Conservation (phyloP, 2,329 filamentous ascomycete species). For the Dactylonectria macrodidyma region DNA sequence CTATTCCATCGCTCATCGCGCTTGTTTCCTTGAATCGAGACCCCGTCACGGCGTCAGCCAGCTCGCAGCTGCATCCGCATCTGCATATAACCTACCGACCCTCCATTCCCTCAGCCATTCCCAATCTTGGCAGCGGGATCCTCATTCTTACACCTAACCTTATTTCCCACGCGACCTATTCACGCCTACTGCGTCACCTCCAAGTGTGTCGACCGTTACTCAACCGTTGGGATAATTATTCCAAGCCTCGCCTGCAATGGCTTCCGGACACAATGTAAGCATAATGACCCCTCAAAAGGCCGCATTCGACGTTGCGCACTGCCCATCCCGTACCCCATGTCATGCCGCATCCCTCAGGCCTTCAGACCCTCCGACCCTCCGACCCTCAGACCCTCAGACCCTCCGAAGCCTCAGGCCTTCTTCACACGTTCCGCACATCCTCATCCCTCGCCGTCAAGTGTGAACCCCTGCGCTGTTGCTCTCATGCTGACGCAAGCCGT, state of each 20-base stretch:
- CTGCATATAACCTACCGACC: conserved; percentile 29
- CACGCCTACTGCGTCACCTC: conserved; percentile 2
- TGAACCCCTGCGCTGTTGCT: conserved; percentile 6
- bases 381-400: no score
- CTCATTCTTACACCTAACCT: conserved; percentile 8
- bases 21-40: conserved; percentile 34
- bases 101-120: conserved; percentile 12
- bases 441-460: background rate
- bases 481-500: conserved; percentile 30
- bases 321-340: conserved; percentile 10
- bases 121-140: conserved; percentile 13
- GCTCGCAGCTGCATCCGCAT: conserved; percentile 2
- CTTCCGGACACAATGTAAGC: conserved; percentile 53
- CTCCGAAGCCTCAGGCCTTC: background rate
- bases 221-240: background rate
- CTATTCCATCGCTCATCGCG: conserved; percentile 39
- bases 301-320: conserved; percentile 24
- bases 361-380: background rate
- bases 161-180: background rate
- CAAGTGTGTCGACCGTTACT: background rate
- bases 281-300: background rate
- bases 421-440: conserved; percentile 25
- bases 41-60: background rate
- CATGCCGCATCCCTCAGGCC: background rate
- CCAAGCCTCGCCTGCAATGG: conserved; percentile 40